Percentiles rank a stretch among this genome's conserved stretches.
Evolutionary conservation across 768 basidiomycete genomes (phyloP).

Genomic region (Austroboletus festivus): DNA sequence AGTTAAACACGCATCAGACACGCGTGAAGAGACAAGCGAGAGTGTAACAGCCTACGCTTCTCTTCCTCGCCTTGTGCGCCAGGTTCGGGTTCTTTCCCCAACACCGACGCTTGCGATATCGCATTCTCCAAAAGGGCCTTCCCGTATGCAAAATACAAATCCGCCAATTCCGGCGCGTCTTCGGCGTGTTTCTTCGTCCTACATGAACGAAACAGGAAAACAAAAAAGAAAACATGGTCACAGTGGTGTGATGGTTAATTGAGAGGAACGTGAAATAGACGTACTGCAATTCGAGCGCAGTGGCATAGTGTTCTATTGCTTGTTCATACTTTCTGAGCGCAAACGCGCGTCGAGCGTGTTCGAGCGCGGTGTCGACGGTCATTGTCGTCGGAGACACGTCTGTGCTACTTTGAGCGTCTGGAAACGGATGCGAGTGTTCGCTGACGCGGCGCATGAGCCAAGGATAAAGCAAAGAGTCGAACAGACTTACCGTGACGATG

Average conservation of each 20-base stretch:
- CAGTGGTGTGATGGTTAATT: too few relatives aligned
- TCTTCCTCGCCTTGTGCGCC: constrained; percentile 40
- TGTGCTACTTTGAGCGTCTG: neutral
- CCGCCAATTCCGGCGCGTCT: constrained; percentile 78
- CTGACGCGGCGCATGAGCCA: too few relatives aligned
- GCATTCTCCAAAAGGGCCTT: constrained; percentile 93
- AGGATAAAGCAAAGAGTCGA: too few relatives aligned
- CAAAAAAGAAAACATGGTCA: too few relatives aligned
- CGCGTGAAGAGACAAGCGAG: neutral
- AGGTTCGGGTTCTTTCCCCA: constrained; percentile 77
- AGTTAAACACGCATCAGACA: constrained; percentile 10
- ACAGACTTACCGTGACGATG: too few relatives aligned
- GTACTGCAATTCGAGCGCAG: constrained; percentile 79
- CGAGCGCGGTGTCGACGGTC: constrained; percentile 57
- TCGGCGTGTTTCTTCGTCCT: constrained; percentile 79
- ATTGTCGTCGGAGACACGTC: constrained; percentile 28
- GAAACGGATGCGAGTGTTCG: constrained; percentile 3
- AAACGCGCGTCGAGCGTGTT: constrained; percentile 84
- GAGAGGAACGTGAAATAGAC: constrained; percentile 34
- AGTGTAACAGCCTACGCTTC: constrained; percentile 27
- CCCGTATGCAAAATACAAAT: constrained; percentile 88
- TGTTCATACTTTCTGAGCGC: constrained; percentile 84
- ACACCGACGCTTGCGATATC: constrained; percentile 77
- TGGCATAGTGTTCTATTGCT: constrained; percentile 80
- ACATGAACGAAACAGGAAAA: neutral